Evolutionary conservation across 2,329 filamentous ascomycete species (phyloP).

Genomic region (Teratosphaeria gauchensis): DNA sequence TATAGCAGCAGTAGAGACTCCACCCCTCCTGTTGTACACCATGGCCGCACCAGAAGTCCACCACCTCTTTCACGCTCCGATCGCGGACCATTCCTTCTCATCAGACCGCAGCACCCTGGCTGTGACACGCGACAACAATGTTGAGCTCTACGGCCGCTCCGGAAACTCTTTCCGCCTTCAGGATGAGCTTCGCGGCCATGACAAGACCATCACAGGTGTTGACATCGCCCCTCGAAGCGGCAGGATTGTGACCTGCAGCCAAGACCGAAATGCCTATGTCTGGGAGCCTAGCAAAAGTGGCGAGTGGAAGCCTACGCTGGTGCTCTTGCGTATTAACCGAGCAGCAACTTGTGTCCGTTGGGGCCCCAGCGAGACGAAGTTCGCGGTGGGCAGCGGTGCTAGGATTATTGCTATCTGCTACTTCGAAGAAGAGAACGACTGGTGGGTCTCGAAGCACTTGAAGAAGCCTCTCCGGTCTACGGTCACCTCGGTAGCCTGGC

Average conservation of each 20-base stretch:
- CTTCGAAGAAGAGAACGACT: conserved; percentile 98
- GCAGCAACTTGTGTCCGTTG: conserved; percentile 95
- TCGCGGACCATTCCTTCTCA: conserved; percentile 97
- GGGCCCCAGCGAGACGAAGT: conserved; percentile 95
- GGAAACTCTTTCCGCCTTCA: conserved; percentile 49
- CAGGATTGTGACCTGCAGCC: conserved; percentile 94
- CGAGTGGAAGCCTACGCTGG: conserved; percentile 85
- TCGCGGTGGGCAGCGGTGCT: conserved; percentile 92
- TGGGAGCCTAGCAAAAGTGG: conserved; percentile 76
- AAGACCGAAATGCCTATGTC: conserved; percentile 95
- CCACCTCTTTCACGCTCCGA: conserved; percentile 92
- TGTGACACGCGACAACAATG: conserved; percentile 78
- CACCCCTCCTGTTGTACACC: conserved; percentile 58
- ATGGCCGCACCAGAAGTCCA: conserved; percentile 89
- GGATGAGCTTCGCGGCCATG: conserved; percentile 90
- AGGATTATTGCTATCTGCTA: conserved; percentile 95
- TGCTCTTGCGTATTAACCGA: conserved; percentile 91
- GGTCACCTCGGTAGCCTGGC: conserved; percentile 90
- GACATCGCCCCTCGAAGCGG: conserved; percentile 87
- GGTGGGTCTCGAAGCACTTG: conserved; percentile 99
- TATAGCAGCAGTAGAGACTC: conserved; percentile 84
- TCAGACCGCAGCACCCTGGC: conserved; percentile 80
- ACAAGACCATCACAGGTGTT: conserved; percentile 92
- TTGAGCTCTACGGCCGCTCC: conserved; percentile 84
- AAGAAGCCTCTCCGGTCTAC: conserved; percentile 99